These are phyloP conservation scores for Yamadazyma kitorensis DNA, from an alignment of 805 yeast species.

Conservation along the genomic window DNA sequence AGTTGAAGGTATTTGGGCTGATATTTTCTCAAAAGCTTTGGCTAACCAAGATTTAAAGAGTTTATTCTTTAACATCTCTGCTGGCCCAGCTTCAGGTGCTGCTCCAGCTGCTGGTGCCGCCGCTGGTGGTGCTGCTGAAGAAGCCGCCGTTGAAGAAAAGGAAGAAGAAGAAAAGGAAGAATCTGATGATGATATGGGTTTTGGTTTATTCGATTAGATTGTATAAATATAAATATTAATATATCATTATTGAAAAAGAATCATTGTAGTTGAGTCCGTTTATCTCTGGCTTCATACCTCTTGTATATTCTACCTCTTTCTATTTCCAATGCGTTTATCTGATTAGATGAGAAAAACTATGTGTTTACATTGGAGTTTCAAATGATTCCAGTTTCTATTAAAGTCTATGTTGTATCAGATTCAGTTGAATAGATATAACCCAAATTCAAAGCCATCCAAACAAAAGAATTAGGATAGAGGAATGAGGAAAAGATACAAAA, in stretches of 20 bases:
- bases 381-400: too few species aligned
- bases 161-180: conserved; percentile 34
- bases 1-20: conserved; percentile 47
- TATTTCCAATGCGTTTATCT: too few species aligned
- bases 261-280: too few species aligned
- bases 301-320: too few species aligned
- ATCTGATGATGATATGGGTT: conserved; percentile 41
- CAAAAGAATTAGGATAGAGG: not conserved
- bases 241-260: too few species aligned
- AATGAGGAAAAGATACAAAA: conserved; percentile 1
- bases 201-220: conserved; percentile 45
- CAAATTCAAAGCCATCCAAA: too few species aligned
- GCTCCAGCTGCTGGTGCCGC: conserved; percentile 35
- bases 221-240: conserved; percentile 2
- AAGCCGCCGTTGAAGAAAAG: conserved; percentile 30
- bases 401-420: too few species aligned
- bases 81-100: conserved; percentile 45
- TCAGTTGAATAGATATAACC: too few species aligned
- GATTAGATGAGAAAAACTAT: too few species aligned
- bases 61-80: conserved; percentile 46
- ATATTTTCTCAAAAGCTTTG: conserved; percentile 47
- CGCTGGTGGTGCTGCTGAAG: conserved; percentile 34
- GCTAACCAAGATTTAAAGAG: conserved; percentile 47
- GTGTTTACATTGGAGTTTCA: too few species aligned
- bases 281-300: too few species aligned